Conservation (phyloP, 345 rosid genomes). For the Gossypium raimondii region DNA sequence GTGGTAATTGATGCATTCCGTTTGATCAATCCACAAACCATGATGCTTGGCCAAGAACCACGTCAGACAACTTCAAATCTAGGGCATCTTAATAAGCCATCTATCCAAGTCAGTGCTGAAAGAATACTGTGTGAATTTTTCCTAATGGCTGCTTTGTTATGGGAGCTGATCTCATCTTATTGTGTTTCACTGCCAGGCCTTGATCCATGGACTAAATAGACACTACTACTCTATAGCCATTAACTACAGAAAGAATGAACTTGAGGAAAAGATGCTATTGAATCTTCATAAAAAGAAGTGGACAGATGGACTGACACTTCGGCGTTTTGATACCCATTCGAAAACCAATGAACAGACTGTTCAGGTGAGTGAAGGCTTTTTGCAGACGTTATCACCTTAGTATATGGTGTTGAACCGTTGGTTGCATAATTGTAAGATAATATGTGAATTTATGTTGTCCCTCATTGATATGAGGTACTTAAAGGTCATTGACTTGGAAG, state of each 20-base stretch:
- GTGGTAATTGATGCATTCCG: constrained; percentile 99
- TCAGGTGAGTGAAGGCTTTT: constrained; percentile 49
- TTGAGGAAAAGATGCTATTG: constrained; percentile 95
- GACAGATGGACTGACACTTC: constrained; percentile 95
- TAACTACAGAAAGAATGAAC: constrained; percentile 95
- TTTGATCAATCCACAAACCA: constrained; percentile 91
- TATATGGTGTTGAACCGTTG: neutral
- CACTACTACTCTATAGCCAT: constrained; percentile 98
- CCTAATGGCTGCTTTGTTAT: neutral
- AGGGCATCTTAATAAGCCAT: constrained; percentile 96
- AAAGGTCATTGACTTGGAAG: neutral
- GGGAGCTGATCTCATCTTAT: constrained; percentile 12
- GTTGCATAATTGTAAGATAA: too few species aligned
- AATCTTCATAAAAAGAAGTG: constrained; percentile 99
- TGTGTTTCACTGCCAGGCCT: constrained; percentile 50
- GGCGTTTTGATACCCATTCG: constrained; percentile 80
- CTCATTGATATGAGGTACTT: neutral
- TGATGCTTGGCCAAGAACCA: constrained; percentile 99
- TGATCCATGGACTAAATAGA: constrained; percentile 97
- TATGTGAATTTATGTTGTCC: neutral
- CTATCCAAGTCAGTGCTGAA: constrained; percentile 69
- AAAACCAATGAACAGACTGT: constrained; percentile 91
- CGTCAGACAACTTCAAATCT: constrained; percentile 97
- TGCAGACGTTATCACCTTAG: neutral
- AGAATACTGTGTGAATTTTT: neutral